These are phyloP conservation scores for Henckelia pumila DNA, from an alignment of 257 asterid species.

Conservation along the genomic window DNA sequence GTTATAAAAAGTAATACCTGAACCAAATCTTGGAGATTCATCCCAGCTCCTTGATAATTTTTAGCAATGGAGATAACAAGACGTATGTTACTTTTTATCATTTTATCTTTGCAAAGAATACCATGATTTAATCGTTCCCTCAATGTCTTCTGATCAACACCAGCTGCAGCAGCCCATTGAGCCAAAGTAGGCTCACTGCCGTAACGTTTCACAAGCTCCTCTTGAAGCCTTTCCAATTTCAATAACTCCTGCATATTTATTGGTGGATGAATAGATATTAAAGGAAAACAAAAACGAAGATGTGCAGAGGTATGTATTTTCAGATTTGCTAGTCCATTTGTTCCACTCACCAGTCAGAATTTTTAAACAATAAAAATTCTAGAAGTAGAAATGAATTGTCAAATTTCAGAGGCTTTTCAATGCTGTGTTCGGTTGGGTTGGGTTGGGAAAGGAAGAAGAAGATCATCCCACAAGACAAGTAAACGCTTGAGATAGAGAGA, in stretches of 20 bases:
- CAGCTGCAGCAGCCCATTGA: conserved; percentile 97
- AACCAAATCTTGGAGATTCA: conserved; percentile 95
- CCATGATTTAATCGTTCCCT: conserved; percentile 76
- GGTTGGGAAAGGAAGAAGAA: neutral
- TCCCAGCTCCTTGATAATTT: conserved; percentile 85
- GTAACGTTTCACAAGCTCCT: conserved; percentile 58
- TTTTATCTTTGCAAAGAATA: conserved; percentile 70
- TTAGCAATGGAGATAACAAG: conserved; percentile 95
- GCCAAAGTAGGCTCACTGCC: conserved; percentile 62
- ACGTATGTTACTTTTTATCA: conserved; percentile 88
- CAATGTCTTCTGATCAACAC: conserved; percentile 75
- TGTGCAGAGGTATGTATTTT: neutral
- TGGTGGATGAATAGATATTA: conserved; percentile 13
- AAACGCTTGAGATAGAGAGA: neutral
- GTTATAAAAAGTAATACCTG: conserved; percentile 52
- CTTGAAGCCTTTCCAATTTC: conserved; percentile 75
- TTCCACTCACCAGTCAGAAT: neutral
- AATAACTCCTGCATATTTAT: conserved; percentile 66
- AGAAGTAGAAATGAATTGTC: conserved; percentile 5
- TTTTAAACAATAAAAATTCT: neutral
- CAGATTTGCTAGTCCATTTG: neutral
- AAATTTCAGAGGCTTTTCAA: neutral
- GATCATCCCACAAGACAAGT: neutral
- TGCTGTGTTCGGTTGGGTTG: neutral
- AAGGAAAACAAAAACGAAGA: conserved; percentile 7